Evolutionary conservation across 192 early-diverging fungal species (phyloP), one percentile per base, ranked within the genome.

Genomic region (Entophlyctis luteolus): DNA sequence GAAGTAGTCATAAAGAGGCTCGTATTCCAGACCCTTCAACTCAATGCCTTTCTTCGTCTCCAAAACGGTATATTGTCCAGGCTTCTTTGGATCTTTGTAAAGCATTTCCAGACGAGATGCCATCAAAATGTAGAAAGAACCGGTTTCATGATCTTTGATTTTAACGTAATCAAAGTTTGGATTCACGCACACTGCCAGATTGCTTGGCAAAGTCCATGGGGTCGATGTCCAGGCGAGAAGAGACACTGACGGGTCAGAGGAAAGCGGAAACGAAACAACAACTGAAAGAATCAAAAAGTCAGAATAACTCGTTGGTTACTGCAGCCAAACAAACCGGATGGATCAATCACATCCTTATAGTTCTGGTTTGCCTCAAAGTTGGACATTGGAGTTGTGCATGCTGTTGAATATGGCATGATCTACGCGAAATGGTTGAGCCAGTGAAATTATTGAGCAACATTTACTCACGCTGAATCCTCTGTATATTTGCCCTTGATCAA

Each of bases 191-290:
- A 99, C 86, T 42, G 90, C 96, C 73, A 96, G 78, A 81, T 98
- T 97, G 77, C 87, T 90, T 34, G 95, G 95, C 63, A 99, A 76
- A 2, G 96, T 99, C 96, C 96, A 99, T 52, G 96, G 96, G 14
- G 96, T 99, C 49, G 96, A 98, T 28, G 96, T 99, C 94, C 94
- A 99, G 1, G 96, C 95, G 46, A 99, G 81, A 67, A 99, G 77
- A 25, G 82, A 70, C 23, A 89, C 88, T 3, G 79, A 70, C 18
- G 93, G 91, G 50, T 98, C 94, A 38, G 70, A 74, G 59, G 87
- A 75, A 48, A 99, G 83, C 55, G 96, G 95, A 84, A 98, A 98
- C 2, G 94, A 89, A 32, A 98, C 82, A 16, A 95, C 91, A 48
- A 98, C 90, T 73, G 55, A 29, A 23, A 53, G 25, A 10, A 72